Percentiles rank a stretch among this genome's conserved stretches.
These are phyloP conservation scores for Gillenia trifoliata DNA, from an alignment of 306 rosid genomes.

Conservation along the genomic window DNA sequence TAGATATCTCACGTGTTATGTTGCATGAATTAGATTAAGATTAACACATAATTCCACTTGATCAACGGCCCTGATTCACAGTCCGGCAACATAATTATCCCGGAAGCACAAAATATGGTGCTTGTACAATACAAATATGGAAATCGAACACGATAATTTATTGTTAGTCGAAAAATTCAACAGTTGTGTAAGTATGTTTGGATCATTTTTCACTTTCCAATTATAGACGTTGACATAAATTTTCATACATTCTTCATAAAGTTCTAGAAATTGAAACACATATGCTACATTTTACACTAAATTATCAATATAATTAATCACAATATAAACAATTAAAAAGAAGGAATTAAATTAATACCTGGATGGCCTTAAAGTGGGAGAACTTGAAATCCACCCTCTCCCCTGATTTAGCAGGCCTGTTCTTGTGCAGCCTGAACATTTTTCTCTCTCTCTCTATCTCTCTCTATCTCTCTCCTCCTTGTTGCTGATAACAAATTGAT, in stretches of 20 bases:
- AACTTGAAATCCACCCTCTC: conserved; percentile 40
- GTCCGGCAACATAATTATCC: not conserved
- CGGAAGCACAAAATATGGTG: not conserved
- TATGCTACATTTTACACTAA: not conserved
- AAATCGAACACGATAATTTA: not conserved
- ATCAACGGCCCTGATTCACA: not conserved
- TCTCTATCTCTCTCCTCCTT: not conserved
- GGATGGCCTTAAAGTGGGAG: conserved; percentile 33
- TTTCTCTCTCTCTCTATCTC: conserved; percentile 9
- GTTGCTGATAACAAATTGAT: not conserved
- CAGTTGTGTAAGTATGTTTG: not conserved
- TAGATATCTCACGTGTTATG: not conserved
- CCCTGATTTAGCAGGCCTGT: conserved; percentile 48
- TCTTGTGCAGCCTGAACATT: conserved; percentile 80
- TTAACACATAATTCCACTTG: not conserved
- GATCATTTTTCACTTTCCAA: not conserved
- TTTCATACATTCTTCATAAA: not conserved
- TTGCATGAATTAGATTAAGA: not conserved
- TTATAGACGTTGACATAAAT: not conserved
- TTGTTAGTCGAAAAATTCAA: not conserved
- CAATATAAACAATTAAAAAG: not conserved
- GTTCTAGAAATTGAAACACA: not conserved
- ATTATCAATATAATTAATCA: not conserved
- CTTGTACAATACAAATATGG: not conserved
- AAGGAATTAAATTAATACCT: conserved; percentile 18